Evolutionary conservation across 192 early-diverging fungal species (phyloP).

Genomic region (Linnemannia schmuckeri): DNA sequence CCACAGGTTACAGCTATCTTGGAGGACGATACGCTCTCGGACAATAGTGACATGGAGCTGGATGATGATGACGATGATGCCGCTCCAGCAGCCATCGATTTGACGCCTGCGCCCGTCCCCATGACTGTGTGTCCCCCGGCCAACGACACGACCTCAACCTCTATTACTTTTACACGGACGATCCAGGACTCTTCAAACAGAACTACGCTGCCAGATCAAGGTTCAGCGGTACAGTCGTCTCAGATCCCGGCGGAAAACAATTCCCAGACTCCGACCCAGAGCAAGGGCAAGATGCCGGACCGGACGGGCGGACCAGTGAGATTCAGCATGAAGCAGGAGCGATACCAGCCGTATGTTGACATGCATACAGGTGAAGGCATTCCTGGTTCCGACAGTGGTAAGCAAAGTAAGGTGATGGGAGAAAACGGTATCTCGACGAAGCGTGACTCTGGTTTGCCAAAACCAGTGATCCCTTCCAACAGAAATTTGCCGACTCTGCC

Average conservation of each 20-base stretch:
- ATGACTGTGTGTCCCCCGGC: background rate
- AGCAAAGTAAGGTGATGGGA: background rate
- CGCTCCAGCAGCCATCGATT: background rate
- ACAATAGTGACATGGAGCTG: constrained; percentile 3
- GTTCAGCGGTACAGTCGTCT: background rate
- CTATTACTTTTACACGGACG: background rate
- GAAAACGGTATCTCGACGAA: background rate
- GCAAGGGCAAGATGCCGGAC: background rate
- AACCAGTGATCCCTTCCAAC: background rate
- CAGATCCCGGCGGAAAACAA: background rate
- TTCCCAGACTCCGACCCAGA: background rate
- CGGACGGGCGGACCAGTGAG: constrained; percentile 1
- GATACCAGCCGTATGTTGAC: constrained; percentile 17
- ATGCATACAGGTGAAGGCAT: background rate
- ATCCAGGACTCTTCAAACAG: background rate
- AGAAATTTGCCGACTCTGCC: constrained; percentile 15
- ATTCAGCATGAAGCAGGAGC: constrained; percentile 7
- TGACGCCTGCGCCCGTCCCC: background rate
- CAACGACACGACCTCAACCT: background rate
- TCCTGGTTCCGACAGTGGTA: background rate
- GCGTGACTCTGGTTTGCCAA: background rate
- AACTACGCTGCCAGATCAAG: background rate
- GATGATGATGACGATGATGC: constrained; percentile 2
- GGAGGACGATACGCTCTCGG: background rate
- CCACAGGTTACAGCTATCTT: background rate